Percentiles rank a stretch among this genome's conserved stretches.
phyloP scores from a whole-genome alignment of 2,329 filamentous ascomycete genomes.

The Beauveria varroae region DNA sequence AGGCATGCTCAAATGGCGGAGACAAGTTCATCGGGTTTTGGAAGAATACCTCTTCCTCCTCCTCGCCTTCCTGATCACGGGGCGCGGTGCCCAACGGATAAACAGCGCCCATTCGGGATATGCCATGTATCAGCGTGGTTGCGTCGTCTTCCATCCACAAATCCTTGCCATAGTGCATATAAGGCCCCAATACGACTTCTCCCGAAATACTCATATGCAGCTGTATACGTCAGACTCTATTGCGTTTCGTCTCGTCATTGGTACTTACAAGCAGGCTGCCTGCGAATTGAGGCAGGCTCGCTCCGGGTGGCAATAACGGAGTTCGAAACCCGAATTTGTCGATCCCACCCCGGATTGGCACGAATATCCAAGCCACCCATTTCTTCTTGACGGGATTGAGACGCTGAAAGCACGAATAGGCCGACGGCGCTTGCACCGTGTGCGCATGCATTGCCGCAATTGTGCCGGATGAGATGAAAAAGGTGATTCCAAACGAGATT shows the following conservation, averaged over 20 bases:
- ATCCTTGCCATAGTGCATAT: not conserved
- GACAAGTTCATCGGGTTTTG: slow-evolving; percentile 2
- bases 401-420: slow-evolving; percentile 3
- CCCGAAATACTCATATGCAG: not conserved
- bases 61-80: not conserved
- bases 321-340: slow-evolving; percentile 3
- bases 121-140: slow-evolving; percentile 6
- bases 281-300: not conserved
- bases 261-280: slow-evolving; percentile 2
- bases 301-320: slow-evolving; percentile 1
- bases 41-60: not conserved
- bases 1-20: slow-evolving; percentile 3
- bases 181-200: slow-evolving; percentile 1
- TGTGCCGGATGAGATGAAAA: slow-evolving; percentile 5
- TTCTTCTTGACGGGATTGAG: slow-evolving; percentile 6
- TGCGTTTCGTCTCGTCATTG: not conserved
- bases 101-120: not conserved
- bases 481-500: slow-evolving; percentile 4
- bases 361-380: slow-evolving; percentile 7
- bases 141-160: slow-evolving; percentile 7
- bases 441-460: slow-evolving; percentile 8
- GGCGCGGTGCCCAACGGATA: not conserved
- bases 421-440: slow-evolving; percentile 1
- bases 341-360: not conserved
- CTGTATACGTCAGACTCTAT: not conserved